Conservation (phyloP, 495 filamentous ascomycete genomes). For the Neurospora sp. region DNA sequence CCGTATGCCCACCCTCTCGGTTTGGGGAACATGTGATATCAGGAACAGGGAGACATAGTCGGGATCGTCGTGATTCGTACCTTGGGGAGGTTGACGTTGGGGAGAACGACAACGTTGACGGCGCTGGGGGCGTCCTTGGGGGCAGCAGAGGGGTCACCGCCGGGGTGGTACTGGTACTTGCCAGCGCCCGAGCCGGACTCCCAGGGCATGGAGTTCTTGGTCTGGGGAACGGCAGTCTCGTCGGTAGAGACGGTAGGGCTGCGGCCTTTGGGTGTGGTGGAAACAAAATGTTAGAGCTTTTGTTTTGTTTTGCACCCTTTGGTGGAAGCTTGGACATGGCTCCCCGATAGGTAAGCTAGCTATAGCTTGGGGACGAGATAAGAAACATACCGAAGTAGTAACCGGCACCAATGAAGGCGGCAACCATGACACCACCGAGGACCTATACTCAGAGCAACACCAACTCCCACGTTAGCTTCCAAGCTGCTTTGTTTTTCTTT, state of each 20-base stretch:
- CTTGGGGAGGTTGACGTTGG: constrained; percentile 86
- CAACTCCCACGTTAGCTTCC: constrained; percentile 11
- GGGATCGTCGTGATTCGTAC: constrained; percentile 35
- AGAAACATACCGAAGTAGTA: constrained; percentile 61
- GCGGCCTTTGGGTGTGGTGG: constrained; percentile 46
- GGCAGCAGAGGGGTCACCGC: constrained; percentile 64
- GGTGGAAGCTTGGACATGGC: background rate
- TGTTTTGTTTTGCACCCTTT: background rate
- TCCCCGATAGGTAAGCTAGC: background rate
- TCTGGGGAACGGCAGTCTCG: constrained; percentile 67
- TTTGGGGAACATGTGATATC: background rate
- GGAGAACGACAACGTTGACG: constrained; percentile 85
- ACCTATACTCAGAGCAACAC: constrained; percentile 44
- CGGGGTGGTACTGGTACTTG: constrained; percentile 91
- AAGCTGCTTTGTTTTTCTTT: background rate
- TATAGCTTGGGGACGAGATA: background rate
- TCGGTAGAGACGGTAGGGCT: constrained; percentile 78
- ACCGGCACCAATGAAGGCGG: constrained; percentile 76
- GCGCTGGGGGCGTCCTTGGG: constrained; percentile 88
- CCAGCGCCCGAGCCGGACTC: constrained; percentile 50
- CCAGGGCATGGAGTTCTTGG: constrained; percentile 78
- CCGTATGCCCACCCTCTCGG: background rate
- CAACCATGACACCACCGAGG: constrained; percentile 83
- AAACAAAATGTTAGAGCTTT: constrained; percentile 1
- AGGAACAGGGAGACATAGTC: background rate